A percentile compares a stretch with the other conserved stretches of the same genome.
These are phyloP conservation scores for Exserohilum turcica DNA, from an alignment of 2,329 filamentous ascomycete species.

Conservation along the genomic window DNA sequence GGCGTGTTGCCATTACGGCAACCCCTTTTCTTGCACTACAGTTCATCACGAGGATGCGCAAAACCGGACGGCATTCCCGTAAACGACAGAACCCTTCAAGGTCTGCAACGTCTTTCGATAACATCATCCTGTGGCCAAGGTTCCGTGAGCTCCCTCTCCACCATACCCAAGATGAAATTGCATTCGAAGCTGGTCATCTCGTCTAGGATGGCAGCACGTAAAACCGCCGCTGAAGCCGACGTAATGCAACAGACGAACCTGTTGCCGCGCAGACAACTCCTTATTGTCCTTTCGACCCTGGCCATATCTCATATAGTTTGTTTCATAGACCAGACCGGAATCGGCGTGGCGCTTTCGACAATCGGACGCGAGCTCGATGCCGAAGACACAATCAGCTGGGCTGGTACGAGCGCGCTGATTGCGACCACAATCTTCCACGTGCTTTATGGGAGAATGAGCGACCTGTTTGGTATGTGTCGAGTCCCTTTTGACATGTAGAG, in stretches of 20 bases:
- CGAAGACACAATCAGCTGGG: constrained; percentile 61
- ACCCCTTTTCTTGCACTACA: too few relatives aligned
- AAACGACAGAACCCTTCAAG: too few relatives aligned
- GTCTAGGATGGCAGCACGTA: constrained; percentile 4
- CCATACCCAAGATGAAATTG: too few relatives aligned
- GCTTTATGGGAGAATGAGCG: constrained; percentile 66
- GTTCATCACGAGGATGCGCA: too few relatives aligned
- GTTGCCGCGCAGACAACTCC: constrained; percentile 56
- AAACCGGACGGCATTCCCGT: too few relatives aligned
- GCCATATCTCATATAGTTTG: constrained; percentile 60
- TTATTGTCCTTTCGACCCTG: constrained; percentile 59
- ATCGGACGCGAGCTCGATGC: constrained; percentile 48
- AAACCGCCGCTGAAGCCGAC: constrained; percentile 20
- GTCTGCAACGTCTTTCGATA: too few relatives aligned
- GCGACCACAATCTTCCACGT: constrained; percentile 68
- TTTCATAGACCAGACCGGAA: constrained; percentile 64
- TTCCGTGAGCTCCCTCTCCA: too few relatives aligned
- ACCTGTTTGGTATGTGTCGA: constrained; percentile 58
- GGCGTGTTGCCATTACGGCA: too few relatives aligned
- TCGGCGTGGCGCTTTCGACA: constrained; percentile 50
- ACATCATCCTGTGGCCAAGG: too few relatives aligned
- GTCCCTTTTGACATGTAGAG: not conserved
- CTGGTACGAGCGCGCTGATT: constrained; percentile 59
- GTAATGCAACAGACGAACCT: constrained; percentile 58
- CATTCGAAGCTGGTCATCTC: too few relatives aligned